Evolutionary conservation across 495 filamentous ascomycete genomes (phyloP).

Genomic region (Tetracladium setigerum): DNA sequence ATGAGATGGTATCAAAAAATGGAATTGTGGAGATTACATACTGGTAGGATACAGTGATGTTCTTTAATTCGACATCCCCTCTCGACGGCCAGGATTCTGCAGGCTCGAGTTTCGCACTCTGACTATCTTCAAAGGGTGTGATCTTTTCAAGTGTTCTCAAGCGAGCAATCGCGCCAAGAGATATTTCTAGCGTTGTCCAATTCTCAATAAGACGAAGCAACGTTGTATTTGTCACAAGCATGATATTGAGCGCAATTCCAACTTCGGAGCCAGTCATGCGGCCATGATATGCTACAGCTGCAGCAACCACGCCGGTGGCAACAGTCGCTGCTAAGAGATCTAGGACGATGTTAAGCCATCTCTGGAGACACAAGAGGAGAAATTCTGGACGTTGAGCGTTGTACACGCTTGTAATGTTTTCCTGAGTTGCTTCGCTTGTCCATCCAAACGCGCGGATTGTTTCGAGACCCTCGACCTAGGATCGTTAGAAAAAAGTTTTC

Average conservation of each 20-base stretch:
- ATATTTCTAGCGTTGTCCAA: constrained; percentile 18
- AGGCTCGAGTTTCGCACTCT: constrained; percentile 7
- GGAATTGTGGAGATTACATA: neutral
- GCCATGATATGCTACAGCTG: constrained; percentile 25
- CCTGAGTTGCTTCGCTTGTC: constrained; percentile 31
- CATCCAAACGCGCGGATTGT: constrained; percentile 43
- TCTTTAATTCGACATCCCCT: constrained; percentile 39
- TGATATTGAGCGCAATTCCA: neutral
- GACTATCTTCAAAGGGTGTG: constrained; percentile 25
- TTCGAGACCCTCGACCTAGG: constrained; percentile 36
- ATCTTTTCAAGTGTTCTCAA: constrained; percentile 28
- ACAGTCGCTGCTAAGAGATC: constrained; percentile 36
- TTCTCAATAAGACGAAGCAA: constrained; percentile 5
- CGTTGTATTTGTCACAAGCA: constrained; percentile 7
- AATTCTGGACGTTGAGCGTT: constrained; percentile 37
- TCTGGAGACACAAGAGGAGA: constrained; percentile 42
- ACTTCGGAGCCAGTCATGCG: neutral
- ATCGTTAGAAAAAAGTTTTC: too few relatives aligned
- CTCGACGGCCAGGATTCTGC: constrained; percentile 21
- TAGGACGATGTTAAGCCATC: constrained; percentile 40
- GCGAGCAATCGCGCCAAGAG: constrained; percentile 29
- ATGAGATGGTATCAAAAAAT: neutral
- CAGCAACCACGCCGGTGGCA: constrained; percentile 28
- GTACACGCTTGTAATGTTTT: constrained; percentile 46
- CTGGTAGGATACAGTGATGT: constrained; percentile 28